These are phyloP conservation scores for Bacterosira constricta DNA, from an alignment of 108 stramenopile species.

Conservation along the genomic window DNA sequence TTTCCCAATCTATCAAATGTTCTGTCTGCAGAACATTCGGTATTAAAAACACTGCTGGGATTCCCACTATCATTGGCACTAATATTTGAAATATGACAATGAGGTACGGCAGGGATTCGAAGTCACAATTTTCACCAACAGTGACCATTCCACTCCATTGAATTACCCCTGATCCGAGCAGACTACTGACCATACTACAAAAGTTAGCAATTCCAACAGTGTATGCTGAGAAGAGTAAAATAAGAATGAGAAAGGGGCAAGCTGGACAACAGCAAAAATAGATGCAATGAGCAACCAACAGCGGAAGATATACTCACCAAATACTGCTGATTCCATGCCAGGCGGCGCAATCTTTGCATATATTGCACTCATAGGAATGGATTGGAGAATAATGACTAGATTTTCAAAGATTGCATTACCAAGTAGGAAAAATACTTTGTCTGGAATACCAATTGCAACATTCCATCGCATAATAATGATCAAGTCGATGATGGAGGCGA, in stretches of 20 bases:
- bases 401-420: slow-evolving; percentile 51
- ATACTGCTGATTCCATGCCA: slow-evolving; percentile 53
- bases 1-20: slow-evolving; percentile 40
- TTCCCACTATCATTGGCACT: slow-evolving; percentile 29
- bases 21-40: slow-evolving; percentile 48
- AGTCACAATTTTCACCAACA: slow-evolving; percentile 49
- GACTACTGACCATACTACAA: slow-evolving; percentile 37
- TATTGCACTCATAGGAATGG: slow-evolving; percentile 31
- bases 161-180: slow-evolving; percentile 48
- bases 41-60: slow-evolving; percentile 40
- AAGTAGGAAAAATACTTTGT: slow-evolving; percentile 46
- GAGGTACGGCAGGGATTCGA: slow-evolving; percentile 25
- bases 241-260: neutral
- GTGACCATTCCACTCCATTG: slow-evolving; percentile 49
- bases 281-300: neutral
- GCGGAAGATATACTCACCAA: slow-evolving; percentile 8
- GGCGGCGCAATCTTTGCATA: slow-evolving; percentile 44
- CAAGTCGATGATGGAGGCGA: slow-evolving; percentile 44
- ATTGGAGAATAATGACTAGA: slow-evolving; percentile 22
- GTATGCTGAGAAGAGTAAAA: slow-evolving; percentile 14
- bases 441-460: slow-evolving; percentile 41
- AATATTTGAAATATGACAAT: slow-evolving; percentile 43
- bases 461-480: slow-evolving; percentile 52
- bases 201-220: slow-evolving; percentile 50
- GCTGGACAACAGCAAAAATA: no score